Conservation (phyloP, 2,329 filamentous ascomycete genomes). For the Cyphellophora europaea region DNA sequence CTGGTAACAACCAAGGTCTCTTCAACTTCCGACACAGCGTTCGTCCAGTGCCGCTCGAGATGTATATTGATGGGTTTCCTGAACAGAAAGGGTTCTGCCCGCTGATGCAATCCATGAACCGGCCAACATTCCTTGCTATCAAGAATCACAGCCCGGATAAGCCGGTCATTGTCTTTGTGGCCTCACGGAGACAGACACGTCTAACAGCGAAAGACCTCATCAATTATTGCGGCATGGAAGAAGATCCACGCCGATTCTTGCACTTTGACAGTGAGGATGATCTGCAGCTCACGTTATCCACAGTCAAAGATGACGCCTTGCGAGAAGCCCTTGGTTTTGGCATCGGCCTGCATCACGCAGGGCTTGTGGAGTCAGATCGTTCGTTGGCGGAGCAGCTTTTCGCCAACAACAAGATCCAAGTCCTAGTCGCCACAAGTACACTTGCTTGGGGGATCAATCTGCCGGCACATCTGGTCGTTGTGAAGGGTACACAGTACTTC, state of each 20-base stretch:
- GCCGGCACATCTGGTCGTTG: slow-evolving; percentile 90
- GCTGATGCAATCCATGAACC: slow-evolving; percentile 98
- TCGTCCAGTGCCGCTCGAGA: slow-evolving; percentile 86
- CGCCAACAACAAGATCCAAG: slow-evolving; percentile 95
- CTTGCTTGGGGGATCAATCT: slow-evolving; percentile 97
- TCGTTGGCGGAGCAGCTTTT: slow-evolving; percentile 91
- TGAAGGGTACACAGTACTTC: slow-evolving; percentile 97
- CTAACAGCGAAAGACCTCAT: slow-evolving; percentile 93
- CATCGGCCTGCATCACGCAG: slow-evolving; percentile 93
- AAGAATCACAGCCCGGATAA: slow-evolving; percentile 95
- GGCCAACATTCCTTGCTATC: slow-evolving; percentile 90
- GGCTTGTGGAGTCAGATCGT: slow-evolving; percentile 88
- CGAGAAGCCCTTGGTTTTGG: slow-evolving; percentile 94
- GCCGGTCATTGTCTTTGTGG: slow-evolving; percentile 96
- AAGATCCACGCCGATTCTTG: slow-evolving; percentile 87
- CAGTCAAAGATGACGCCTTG: slow-evolving; percentile 87
- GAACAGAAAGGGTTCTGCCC: slow-evolving; percentile 93
- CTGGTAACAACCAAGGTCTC: slow-evolving; percentile 51
- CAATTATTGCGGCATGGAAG: slow-evolving; percentile 96
- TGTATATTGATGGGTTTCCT: slow-evolving; percentile 96
- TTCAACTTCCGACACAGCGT: slow-evolving; percentile 98
- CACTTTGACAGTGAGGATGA: slow-evolving; percentile 85
- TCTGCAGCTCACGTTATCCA: slow-evolving; percentile 71
- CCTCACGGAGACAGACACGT: slow-evolving; percentile 86
- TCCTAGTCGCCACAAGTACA: slow-evolving; percentile 89